Evolutionary conservation across 2,329 filamentous ascomycete genomes (phyloP), one percentile per base, ranked within the genome.

Genomic region (Pseudocercospora ulei): DNA sequence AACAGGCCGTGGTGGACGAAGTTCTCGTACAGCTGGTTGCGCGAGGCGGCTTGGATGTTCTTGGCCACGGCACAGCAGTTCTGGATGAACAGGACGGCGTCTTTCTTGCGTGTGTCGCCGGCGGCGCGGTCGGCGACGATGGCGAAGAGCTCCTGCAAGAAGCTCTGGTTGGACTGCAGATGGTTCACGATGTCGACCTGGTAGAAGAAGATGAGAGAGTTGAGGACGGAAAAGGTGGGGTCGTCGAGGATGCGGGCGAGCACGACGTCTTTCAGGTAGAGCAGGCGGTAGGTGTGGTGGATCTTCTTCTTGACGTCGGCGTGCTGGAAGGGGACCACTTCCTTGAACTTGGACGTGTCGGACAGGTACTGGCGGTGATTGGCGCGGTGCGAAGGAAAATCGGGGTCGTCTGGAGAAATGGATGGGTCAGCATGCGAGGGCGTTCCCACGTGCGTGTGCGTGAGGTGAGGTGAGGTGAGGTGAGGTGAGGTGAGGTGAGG

Each of bases 251-350:
- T 96, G 47, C 90, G 78, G 18, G 90, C 90, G 27, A 98, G 73
- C 1, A 96, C 88, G n/a, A 98, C 90, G 56, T 98, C 90, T 62
- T 96, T 98, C 38, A 98, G 72, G 59, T 98, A 98, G 57, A 94
- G 87, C 20, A 98, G 67, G 24, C 90, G 82, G 65, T 95, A 95
- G 1, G 90, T 96, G 61, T 87, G 85, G 57, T 95, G 87, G 24
- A 98, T 96, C 67, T 96, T 96, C 54, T 76, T 79, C 51, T 80
- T 77, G 47, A 95, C 83, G 35, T 73, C 66, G 4, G 78, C 72
- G 53, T 95, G 84, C 52, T 87, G 80, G 52, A 98, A 95, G 38
- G 76, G 80, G 11, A 98, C 87, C 7, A 98, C 90, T 67, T 98
- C 88, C 62, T 94, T 96, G 62, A 86, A 98, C 52, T 86, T 80